Evolutionary conservation across 164 flowering plant species (phyloP), one percentile per base, ranked within the genome.

Genomic region (Amborella trichopoda): DNA sequence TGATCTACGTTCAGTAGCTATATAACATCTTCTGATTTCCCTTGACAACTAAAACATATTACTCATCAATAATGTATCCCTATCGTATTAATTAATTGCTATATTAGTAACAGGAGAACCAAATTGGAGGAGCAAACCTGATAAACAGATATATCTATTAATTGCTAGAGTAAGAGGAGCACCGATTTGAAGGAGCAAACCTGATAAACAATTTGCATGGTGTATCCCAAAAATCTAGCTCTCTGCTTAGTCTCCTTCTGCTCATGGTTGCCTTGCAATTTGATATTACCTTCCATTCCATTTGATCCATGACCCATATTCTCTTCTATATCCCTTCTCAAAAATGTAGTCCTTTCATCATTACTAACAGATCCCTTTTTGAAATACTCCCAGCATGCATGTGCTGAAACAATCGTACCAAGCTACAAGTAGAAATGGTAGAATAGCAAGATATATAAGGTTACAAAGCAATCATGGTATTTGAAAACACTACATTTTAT

Each of bases 181-280:
- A n/a, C n/a, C n/a, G n/a, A n/a, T 6, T 30, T 30, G 13, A 30
- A 11, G 3, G 12, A 25, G 58, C 50, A 25, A 25, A 74, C 80
- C 78, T 76, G 87, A 52, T 66, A 76, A 12, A 61, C 6, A 10
- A 28, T 55, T 52, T 68, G 82, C 80, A 76, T 68, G 25, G 74
- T 51, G 41, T 67, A 72, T 30, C 78, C 87, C 73, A 67, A 70
- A 55, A 63, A 70, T 21, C 82, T 74, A 34, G 80, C 76, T 60
- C 48, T 59, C 40, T 50, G 54, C 28, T 27, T 54, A 30, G 48
- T 25, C 50, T 49, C 65, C 49, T 71, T 60, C 42, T 50, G 54
- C 22, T 50, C 65, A 23, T 56, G 53, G 44, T 52, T 62, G 54
- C 62, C 59, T 54, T 65, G 70, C 54, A 50, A 38, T 56, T 59